phyloP scores from a whole-genome alignment of 495 filamentous ascomycete genomes.

The Trichoderma reesei region DNA sequence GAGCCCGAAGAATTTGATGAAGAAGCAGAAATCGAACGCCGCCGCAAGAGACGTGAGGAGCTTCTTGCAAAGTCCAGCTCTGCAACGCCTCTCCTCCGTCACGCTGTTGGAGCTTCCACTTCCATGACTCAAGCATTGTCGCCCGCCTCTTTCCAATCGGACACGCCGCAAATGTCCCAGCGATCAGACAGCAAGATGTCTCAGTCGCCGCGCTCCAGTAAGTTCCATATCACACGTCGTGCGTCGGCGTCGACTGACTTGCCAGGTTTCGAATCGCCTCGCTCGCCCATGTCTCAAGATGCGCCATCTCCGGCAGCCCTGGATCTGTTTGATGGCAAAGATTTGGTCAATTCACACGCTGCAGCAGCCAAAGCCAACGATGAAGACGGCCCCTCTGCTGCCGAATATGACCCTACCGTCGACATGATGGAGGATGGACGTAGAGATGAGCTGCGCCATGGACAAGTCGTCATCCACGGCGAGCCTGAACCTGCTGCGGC shows the following conservation, averaged over 20 bases:
- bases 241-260: slow-evolving; percentile 8
- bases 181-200: slow-evolving; percentile 15
- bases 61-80: slow-evolving; percentile 75
- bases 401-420: slow-evolving; percentile 87
- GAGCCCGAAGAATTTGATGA: slow-evolving; percentile 57
- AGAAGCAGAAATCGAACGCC: slow-evolving; percentile 72
- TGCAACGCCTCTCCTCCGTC: slow-evolving; percentile 63
- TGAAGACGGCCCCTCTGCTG: slow-evolving; percentile 77
- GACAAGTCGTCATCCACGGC: slow-evolving; percentile 37
- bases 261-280: slow-evolving; percentile 18
- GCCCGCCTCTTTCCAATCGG: slow-evolving; percentile 39
- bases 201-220: slow-evolving; percentile 32
- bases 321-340: slow-evolving; percentile 45
- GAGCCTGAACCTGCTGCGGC: slow-evolving; percentile 23
- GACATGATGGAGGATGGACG: slow-evolving; percentile 86
- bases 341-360: slow-evolving; percentile 50
- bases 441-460: slow-evolving; percentile 55
- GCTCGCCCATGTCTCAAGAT: slow-evolving; percentile 21
- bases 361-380: slow-evolving; percentile 36
- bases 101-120: slow-evolving; percentile 42
- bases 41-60: slow-evolving; percentile 77
- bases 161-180: slow-evolving; percentile 23
- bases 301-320: slow-evolving; percentile 34
- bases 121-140: slow-evolving; percentile 48
- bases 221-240: slow-evolving; percentile 8